Percentiles rank a stretch among this genome's conserved stretches.
phyloP scores from a whole-genome alignment of 139 green algal species.

The Chlamydomonas urium region DNA sequence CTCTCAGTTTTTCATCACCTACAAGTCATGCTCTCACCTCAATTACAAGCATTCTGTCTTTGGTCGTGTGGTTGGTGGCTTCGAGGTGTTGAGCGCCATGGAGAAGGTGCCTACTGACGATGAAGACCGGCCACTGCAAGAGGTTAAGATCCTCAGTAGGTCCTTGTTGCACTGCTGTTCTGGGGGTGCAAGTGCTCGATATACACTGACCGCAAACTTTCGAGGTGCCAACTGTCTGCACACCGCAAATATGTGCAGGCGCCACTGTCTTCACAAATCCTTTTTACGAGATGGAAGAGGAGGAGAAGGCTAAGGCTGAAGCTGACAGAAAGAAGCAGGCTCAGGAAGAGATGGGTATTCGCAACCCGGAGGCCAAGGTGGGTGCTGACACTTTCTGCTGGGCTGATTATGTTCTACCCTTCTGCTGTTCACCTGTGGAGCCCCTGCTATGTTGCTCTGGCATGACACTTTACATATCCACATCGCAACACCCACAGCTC shows the following conservation, averaged over 20 bases:
- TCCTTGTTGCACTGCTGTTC: too few species aligned
- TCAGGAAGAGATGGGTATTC: background rate
- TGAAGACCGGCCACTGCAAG: slow-evolving; percentile 74
- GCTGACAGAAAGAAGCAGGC: slow-evolving; percentile 27
- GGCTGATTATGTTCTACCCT: background rate
- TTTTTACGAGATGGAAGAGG: slow-evolving; percentile 80
- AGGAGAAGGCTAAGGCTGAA: slow-evolving; percentile 53
- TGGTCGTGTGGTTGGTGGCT: slow-evolving; percentile 67
- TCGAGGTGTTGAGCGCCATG: slow-evolving; percentile 81
- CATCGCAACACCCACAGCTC: background rate
- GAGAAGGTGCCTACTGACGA: slow-evolving; percentile 79
- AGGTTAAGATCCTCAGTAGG: slow-evolving; percentile 82
- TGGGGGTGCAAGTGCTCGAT: too few species aligned
- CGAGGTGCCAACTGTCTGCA: too few species aligned
- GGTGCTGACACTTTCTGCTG: background rate
- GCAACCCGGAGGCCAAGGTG: background rate
- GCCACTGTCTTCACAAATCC: slow-evolving; percentile 85
- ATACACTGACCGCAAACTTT: too few species aligned
- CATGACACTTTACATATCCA: slow-evolving; percentile 8
- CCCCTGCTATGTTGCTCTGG: slow-evolving; percentile 2
- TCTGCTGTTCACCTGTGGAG: slow-evolving; percentile 21
- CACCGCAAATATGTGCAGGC: too few species aligned
- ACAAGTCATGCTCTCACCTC: slow-evolving; percentile 76
- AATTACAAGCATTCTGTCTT: slow-evolving; percentile 87
- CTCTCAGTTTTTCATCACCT: slow-evolving; percentile 74